Percentiles rank a stretch among this genome's conserved stretches.
These are phyloP conservation scores for Fusarium sp. DNA, from an alignment of 2,329 filamentous ascomycete species.

Conservation along the genomic window DNA sequence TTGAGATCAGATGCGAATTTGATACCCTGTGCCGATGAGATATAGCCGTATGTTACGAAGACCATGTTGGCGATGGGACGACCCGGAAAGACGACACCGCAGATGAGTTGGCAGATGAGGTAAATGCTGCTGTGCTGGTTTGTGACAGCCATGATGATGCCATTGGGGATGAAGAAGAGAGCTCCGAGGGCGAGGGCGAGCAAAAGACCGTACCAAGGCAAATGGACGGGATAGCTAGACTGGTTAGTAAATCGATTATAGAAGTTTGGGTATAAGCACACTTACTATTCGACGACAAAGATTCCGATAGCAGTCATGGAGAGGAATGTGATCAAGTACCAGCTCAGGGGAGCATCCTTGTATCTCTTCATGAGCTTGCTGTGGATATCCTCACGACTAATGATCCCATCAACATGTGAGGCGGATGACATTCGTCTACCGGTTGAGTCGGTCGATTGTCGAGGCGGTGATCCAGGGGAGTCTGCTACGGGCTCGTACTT, in stretches of 20 bases:
- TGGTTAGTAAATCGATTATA: slow-evolving; percentile 12
- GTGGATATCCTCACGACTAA: slow-evolving; percentile 83
- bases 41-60: slow-evolving; percentile 91
- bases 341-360: slow-evolving; percentile 81
- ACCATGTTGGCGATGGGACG: slow-evolving; percentile 93
- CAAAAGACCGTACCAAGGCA: slow-evolving; percentile 88
- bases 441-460: slow-evolving; percentile 32
- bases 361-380: slow-evolving; percentile 86
- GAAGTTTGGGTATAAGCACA: slow-evolving; percentile 29
- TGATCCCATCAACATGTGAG: slow-evolving; percentile 63
- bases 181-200: slow-evolving; percentile 82
- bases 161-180: slow-evolving; percentile 88
- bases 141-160: slow-evolving; percentile 92
- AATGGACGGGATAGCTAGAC: slow-evolving; percentile 77
- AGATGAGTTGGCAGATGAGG: slow-evolving; percentile 86
- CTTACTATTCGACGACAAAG: slow-evolving; percentile 85
- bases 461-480: slow-evolving; percentile 35
- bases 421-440: slow-evolving; percentile 50
- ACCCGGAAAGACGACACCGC: slow-evolving; percentile 83
- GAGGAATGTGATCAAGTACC: slow-evolving; percentile 82
- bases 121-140: slow-evolving; percentile 91
- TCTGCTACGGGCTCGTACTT: slow-evolving; percentile 64
- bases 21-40: slow-evolving; percentile 87
- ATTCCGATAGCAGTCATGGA: slow-evolving; percentile 83
- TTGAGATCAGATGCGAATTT: slow-evolving; percentile 91